phyloP scores from a whole-genome alignment of 2,329 filamentous ascomycete species.

The Xylogone sp. region DNA sequence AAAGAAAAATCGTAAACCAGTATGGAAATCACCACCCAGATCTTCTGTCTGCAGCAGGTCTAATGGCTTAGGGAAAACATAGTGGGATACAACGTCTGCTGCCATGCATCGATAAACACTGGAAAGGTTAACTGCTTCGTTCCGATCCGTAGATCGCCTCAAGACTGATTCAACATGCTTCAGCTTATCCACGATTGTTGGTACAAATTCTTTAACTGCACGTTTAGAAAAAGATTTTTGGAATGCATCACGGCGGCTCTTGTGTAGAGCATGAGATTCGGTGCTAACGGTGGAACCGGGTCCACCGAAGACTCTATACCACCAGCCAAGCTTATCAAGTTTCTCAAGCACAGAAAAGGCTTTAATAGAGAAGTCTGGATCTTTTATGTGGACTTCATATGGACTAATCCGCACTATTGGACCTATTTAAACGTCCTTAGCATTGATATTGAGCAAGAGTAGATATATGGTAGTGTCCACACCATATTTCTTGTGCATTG shows the following conservation, averaged over 20 bases:
- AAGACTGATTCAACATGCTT: neutral
- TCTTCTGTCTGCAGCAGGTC: neutral
- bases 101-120: neutral
- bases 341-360: slow-evolving; percentile 18
- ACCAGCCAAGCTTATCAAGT: slow-evolving; percentile 1
- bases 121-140: neutral
- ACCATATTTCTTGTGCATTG: slow-evolving; percentile 15
- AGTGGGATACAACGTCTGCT: neutral
- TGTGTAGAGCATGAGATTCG: neutral
- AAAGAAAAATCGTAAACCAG: neutral
- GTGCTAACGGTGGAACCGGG: neutral
- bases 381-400: slow-evolving; percentile 24
- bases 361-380: slow-evolving; percentile 24
- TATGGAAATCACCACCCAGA: neutral
- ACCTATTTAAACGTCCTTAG: slow-evolving; percentile 14
- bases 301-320: neutral
- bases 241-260: neutral
- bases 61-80: neutral
- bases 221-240: neutral
- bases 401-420: slow-evolving; percentile 29
- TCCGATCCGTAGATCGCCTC: neutral
- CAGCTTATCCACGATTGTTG: neutral
- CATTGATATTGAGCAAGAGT: neutral
- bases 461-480: neutral
- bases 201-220: neutral